Conservation (phyloP, 2,329 filamentous ascomycete species). For the Celoporthe dispersa region DNA sequence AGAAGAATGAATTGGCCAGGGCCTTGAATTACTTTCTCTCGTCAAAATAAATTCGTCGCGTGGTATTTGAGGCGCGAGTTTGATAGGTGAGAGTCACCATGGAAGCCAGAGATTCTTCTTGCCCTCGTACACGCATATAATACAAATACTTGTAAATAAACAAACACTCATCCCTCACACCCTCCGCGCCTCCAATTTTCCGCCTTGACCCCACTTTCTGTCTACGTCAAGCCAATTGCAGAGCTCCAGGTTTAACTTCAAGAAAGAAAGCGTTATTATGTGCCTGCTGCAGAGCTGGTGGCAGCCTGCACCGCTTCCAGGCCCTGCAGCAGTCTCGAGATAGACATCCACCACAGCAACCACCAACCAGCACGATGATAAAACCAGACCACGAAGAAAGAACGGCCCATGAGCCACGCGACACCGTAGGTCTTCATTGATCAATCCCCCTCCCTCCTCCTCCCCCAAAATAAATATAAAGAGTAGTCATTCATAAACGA, state of each 20-base stretch:
- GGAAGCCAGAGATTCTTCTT: not conserved
- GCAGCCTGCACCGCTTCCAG: not conserved
- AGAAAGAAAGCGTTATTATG: not conserved
- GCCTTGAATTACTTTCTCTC: not conserved
- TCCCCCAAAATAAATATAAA: no score
- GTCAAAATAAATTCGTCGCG: not conserved
- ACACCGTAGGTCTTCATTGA: constrained; percentile 49
- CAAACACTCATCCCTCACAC: not conserved
- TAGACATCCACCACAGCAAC: not conserved
- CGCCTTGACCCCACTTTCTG: not conserved
- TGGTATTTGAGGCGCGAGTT: not conserved
- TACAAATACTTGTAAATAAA: no score
- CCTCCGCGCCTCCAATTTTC: constrained; percentile 3
- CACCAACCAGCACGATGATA: constrained; percentile 22
- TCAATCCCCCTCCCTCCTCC: no score
- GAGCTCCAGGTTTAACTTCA: not conserved
- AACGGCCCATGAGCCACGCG: constrained; percentile 74
- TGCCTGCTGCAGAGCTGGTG: not conserved
- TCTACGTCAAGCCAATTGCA: not conserved
- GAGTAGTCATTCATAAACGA: not conserved
- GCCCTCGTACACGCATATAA: not conserved
- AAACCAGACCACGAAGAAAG: constrained; percentile 66
- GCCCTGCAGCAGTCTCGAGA: not conserved
- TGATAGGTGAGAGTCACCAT: not conserved
- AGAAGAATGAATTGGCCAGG: not conserved